Conservation (phyloP, 208 protist species). For the Crithidia acanthocephali region DNA sequence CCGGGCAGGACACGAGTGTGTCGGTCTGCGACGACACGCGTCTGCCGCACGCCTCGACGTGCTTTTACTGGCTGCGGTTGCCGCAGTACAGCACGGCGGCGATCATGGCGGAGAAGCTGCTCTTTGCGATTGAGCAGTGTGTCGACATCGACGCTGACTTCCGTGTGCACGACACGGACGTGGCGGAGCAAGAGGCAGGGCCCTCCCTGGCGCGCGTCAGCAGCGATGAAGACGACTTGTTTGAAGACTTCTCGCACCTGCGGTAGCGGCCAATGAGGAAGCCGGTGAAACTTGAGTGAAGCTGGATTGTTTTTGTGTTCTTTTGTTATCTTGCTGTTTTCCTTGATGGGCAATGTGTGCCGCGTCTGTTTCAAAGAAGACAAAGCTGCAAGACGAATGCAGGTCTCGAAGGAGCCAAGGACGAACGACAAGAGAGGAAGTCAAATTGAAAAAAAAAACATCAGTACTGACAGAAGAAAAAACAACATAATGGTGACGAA, state of each 20-base stretch:
- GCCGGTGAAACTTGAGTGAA: neutral
- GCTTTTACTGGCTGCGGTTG: conserved; percentile 96
- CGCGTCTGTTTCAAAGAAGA: too few species aligned
- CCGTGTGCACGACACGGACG: conserved; percentile 73
- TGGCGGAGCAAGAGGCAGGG: conserved; percentile 47
- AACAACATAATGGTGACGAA: too few species aligned
- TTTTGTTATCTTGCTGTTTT: too few species aligned
- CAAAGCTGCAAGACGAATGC: too few species aligned
- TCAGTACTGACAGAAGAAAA: too few species aligned
- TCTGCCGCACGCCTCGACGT: conserved; percentile 95
- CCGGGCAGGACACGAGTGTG: neutral
- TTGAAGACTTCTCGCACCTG: conserved; percentile 92
- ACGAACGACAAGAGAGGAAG: too few species aligned
- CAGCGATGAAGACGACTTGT: conserved; percentile 78
- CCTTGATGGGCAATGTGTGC: too few species aligned
- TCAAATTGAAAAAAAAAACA: too few species aligned
- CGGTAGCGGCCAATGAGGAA: conserved; percentile 21
- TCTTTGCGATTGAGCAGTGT: conserved; percentile 96
- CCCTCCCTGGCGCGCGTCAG: conserved; percentile 61
- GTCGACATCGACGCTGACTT: conserved; percentile 96
- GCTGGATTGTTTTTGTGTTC: conserved; percentile 13
- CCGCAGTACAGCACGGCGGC: conserved; percentile 90
- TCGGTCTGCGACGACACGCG: conserved; percentile 67
- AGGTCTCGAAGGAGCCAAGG: too few species aligned
- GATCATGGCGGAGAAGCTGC: conserved; percentile 92